A percentile compares a stretch with the other conserved stretches of the same genome.
phyloP scores from a whole-genome alignment of 2,329 filamentous ascomycete genomes.

The Ophiocordyceps australis region DNA sequence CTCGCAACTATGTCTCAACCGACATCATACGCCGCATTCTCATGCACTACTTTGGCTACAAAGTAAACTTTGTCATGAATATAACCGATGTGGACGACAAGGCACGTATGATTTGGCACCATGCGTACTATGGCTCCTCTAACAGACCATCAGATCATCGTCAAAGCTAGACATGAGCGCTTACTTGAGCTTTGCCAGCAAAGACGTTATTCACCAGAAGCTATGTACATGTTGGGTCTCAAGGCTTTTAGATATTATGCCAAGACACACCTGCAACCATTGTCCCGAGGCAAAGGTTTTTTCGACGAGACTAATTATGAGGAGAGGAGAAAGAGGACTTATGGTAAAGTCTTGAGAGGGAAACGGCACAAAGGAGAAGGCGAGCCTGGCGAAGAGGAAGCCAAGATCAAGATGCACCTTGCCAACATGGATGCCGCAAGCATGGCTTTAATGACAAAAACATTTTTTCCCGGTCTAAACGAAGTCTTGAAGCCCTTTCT shows the following conservation, averaged over 20 bases:
- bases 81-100: slow-evolving; percentile 74
- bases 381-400: slow-evolving; percentile 57
- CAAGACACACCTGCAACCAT: slow-evolving; percentile 20
- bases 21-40: slow-evolving; percentile 77
- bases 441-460: slow-evolving; percentile 24
- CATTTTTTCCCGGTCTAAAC: slow-evolving; percentile 35
- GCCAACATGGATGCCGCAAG: slow-evolving; percentile 38
- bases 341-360: slow-evolving; percentile 34
- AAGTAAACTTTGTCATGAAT: slow-evolving; percentile 83
- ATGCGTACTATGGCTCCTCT: too few relatives aligned
- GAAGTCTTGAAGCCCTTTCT: slow-evolving; percentile 68
- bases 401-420: slow-evolving; percentile 82
- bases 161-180: slow-evolving; percentile 56
- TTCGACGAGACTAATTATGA: slow-evolving; percentile 32
- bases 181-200: slow-evolving; percentile 63
- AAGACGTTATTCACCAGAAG: slow-evolving; percentile 35
- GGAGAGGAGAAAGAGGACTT: slow-evolving; percentile 28
- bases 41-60: slow-evolving; percentile 65
- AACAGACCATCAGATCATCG: slow-evolving; percentile 32
- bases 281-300: too few relatives aligned
- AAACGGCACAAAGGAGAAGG: slow-evolving; percentile 36
- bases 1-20: slow-evolving; percentile 77
- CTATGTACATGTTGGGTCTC: slow-evolving; percentile 26
- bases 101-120: slow-evolving; percentile 26
- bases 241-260: slow-evolving; percentile 38